Percentiles rank a stretch among this genome's conserved stretches.
phyloP scores from a whole-genome alignment of 2,329 filamentous ascomycete genomes.

The Paraphoma sp. region DNA sequence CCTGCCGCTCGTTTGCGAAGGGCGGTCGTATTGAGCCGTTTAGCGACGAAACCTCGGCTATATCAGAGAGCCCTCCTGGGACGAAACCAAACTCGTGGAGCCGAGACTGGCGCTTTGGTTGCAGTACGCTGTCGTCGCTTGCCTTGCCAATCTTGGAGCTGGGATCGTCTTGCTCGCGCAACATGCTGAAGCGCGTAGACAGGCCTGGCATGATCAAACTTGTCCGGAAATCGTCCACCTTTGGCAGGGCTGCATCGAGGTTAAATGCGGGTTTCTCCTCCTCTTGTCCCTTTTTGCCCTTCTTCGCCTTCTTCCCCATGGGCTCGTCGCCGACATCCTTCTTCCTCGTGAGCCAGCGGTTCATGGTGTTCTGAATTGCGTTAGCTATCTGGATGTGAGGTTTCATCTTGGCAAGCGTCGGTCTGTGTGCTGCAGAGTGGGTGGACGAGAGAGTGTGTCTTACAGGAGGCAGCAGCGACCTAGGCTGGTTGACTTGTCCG shows the following conservation, averaged over 20 bases:
- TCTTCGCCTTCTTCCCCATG: slow-evolving; percentile 48
- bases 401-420: slow-evolving; percentile 2
- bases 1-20: slow-evolving; percentile 65
- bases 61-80: slow-evolving; percentile 72
- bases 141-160: slow-evolving; percentile 89
- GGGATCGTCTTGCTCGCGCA: slow-evolving; percentile 92
- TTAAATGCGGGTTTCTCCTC: slow-evolving; percentile 73
- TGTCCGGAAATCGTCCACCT: slow-evolving; percentile 89
- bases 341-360: slow-evolving; percentile 78
- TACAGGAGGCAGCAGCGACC: slow-evolving; percentile 15
- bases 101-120: slow-evolving; percentile 80
- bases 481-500: background rate
- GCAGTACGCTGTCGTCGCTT: slow-evolving; percentile 91
- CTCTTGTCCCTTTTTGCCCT: slow-evolving; percentile 59
- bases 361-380: slow-evolving; percentile 62
- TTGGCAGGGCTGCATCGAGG: slow-evolving; percentile 74
- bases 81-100: slow-evolving; percentile 74
- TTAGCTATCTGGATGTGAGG: slow-evolving; percentile 22
- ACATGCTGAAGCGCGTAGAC: slow-evolving; percentile 95
- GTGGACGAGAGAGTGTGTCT: slow-evolving; percentile 15
- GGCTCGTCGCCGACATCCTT: slow-evolving; percentile 55
- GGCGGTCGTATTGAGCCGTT: slow-evolving; percentile 60
- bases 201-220: slow-evolving; percentile 95
- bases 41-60: slow-evolving; percentile 88
- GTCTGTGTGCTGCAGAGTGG: slow-evolving; percentile 3